Evolutionary conservation across 1,139 yeast species (phyloP).

Genomic region (Magnusiomyces fungicola): DNA sequence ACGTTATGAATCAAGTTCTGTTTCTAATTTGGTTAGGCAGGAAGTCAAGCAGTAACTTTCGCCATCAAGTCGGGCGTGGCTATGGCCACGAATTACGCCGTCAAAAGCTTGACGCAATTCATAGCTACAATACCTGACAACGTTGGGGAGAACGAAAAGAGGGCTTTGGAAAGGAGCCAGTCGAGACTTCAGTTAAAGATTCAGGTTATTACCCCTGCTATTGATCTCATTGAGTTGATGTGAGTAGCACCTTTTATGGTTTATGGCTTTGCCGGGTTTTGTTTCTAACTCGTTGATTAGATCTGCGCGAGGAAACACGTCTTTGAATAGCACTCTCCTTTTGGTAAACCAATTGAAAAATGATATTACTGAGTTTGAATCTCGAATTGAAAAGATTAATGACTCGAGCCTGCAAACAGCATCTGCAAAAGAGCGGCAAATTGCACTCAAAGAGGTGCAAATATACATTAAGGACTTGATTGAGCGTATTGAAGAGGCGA

Average conservation of each 20-base stretch:
- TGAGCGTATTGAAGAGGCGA: constrained; percentile 54
- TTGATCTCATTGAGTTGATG: constrained; percentile 60
- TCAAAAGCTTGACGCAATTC: constrained; percentile 54
- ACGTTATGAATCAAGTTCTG: not conserved
- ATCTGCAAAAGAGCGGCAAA: constrained; percentile 26
- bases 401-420: constrained; percentile 14
- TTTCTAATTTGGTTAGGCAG: constrained; percentile 40
- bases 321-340: constrained; percentile 49
- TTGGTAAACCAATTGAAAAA: constrained; percentile 50
- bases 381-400: constrained; percentile 32
- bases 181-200: constrained; percentile 52
- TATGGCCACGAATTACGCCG: constrained; percentile 68
- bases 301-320: constrained; percentile 66
- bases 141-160: constrained; percentile 39
- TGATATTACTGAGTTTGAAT: constrained; percentile 57
- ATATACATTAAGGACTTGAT: constrained; percentile 43
- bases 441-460: constrained; percentile 44
- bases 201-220: constrained; percentile 57
- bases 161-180: constrained; percentile 38
- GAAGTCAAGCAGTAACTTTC: constrained; percentile 72
- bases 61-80: constrained; percentile 75
- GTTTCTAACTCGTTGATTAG: constrained; percentile 13
- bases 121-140: constrained; percentile 49
- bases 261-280: not conserved
- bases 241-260: constrained; percentile 4